Evolutionary conservation across 331 rosid species (phyloP).

Genomic region (Saraca asoca): DNA sequence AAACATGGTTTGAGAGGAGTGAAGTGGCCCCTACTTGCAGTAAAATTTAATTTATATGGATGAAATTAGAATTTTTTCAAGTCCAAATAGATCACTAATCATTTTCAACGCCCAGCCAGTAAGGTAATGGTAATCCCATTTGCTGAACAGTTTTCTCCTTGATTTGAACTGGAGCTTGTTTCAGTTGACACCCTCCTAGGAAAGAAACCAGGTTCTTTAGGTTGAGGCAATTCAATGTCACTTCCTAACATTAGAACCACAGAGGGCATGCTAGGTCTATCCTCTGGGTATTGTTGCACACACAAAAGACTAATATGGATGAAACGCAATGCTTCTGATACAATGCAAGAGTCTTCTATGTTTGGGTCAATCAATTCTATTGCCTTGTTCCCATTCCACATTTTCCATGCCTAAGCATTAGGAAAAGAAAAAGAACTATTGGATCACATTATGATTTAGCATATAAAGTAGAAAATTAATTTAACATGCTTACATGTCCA

Average conservation of each 20-base stretch:
- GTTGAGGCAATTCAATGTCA: constrained; percentile 48
- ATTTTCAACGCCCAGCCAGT: constrained; percentile 39
- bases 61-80: too few species aligned
- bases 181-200: constrained; percentile 21
- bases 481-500: constrained; percentile 54
- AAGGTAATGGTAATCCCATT: constrained; percentile 48
- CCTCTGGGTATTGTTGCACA: constrained; percentile 59
- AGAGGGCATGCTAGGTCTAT: constrained; percentile 62
- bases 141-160: constrained; percentile 37
- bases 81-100: not conserved
- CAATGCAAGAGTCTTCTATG: constrained; percentile 28
- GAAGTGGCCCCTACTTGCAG: too few species aligned
- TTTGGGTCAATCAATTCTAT: constrained; percentile 47
- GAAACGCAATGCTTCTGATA: constrained; percentile 46
- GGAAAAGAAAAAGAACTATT: too few species aligned
- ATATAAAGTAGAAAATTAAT: not conserved
- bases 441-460: not conserved
- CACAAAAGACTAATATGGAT: constrained; percentile 61
- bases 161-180: constrained; percentile 35
- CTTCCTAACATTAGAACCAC: constrained; percentile 57
- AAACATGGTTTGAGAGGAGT: too few species aligned
- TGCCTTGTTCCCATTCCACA: constrained; percentile 53
- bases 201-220: constrained; percentile 62
- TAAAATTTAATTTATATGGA: too few species aligned
- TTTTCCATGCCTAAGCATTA: constrained; percentile 54